Base-by-base conservation (phyloP, 176 grass and related monocot genomes). In the Puya raimondii region DNA sequence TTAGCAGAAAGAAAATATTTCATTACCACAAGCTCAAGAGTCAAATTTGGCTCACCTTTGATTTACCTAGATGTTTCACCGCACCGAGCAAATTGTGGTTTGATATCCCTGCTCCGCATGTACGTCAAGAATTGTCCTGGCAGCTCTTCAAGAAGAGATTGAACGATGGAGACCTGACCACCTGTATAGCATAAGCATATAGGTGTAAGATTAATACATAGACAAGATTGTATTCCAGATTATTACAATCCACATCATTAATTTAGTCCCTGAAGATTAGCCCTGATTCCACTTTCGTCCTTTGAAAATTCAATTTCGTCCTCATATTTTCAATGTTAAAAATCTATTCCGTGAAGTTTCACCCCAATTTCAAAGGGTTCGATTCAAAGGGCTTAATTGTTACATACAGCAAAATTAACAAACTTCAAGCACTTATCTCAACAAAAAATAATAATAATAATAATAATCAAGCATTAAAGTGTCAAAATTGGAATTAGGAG, bases 101-200 rank as follows among this genome's bases (percentile, higher is more conserved):
- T 86, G 48, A 99, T 88, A 68, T 84, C 85, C 71, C 90, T 67
- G 82, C 66, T 70, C 52, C 82, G 82, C 80, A 99, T 83, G 83
- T 93, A 97, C 3, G 81, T 70, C 74, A 93, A 76, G 78, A 91
- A 93, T 80, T 99, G 94, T 16, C 78, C 84, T 2, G 94, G 94
- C 5, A 99, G 82, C 65, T 99, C 94, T 77, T 99, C 89, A 9
- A 99, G 84, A 52, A 99, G 83, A 23, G 89, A 86, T 56, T 93
- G 94, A 67, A 84, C 94, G 22, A 93, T 80, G n/a, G 90, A 93
- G 42, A 93, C 71, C 59, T 74, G 75, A 15, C 79, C 79, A 65
- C 82, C 94, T 93, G 84, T 63, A 12, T 29, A n/a, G 11, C 59
- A 50, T 21, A 9, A 42, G 64, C 53, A 50, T 33, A 29, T 33